Base-by-base conservation (phyloP, 352 stramenopile genomes). In the Globisporangium radiosum region DNA sequence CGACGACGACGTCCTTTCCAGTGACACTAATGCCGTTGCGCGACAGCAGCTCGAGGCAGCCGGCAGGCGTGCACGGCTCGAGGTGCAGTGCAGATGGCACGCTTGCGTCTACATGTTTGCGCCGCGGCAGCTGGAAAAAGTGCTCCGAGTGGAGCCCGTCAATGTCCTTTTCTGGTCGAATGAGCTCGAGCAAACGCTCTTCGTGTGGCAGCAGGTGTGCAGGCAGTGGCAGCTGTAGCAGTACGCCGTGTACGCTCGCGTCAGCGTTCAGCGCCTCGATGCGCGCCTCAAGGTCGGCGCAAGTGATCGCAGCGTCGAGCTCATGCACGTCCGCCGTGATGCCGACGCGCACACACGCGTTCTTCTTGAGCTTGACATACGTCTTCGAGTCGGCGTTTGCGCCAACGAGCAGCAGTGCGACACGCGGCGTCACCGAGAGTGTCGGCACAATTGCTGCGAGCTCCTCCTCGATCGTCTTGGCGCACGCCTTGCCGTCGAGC, bases 331-430 rank as follows among this genome's bases (percentile, higher is more conserved):
- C 88, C 10, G 87, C 87, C 0, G 62, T 60, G 70, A 99, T 97
- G 47, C 96, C 96, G 25, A 97, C 85, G 60, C 98, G 93, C 19
- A 71, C 88, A 71, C 92, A 98, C 14, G 97, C 97, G 68, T 98
- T 98, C 72, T 99, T 98, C 73, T 99, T 99, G 49, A 96, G 97
- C 13, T 94, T 83, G 38, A 98, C 94, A 65, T 98, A 99, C n/a
- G 90, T 96, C 15, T 76, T 71, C 25, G 88, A 97, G 66, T 98
- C 95, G 44, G 70, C 74, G 38, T 92, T 73, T 49, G 78, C 68
- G 49, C 94, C 94, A 5, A 99, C 89, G 39, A 99, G 76, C 54
- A 98, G 85, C 7, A 98, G 79, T 51, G 90, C 94, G n/a, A 99
- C 71, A 7, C 95, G 94, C 10, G 96, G 96, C 33, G 25, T 48